Evolutionary conservation across 768 basidiomycete genomes (phyloP), one percentile per base, ranked within the genome.

Genomic region (Tylopilus rubrobrunneus): DNA sequence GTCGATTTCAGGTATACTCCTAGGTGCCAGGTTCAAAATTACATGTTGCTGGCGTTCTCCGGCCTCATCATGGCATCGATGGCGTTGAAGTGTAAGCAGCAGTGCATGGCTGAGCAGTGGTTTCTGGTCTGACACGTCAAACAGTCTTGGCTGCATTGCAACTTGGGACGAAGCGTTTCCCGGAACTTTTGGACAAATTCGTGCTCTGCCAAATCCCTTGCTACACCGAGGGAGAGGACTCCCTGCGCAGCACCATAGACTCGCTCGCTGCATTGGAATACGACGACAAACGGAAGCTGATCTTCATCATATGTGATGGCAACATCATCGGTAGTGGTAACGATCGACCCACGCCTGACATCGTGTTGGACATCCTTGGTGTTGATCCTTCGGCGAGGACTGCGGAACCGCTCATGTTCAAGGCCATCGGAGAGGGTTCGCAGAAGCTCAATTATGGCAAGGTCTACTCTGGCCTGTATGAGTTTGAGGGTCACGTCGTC

Each of bases 241-340:
- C 83, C 1, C 71, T 86, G 27, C 82, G 85, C 34, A 73, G 75
- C 33, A 86, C 84, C n/a, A 81, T 86, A 56, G 85, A 86, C 65
- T 86, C 84, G 4, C 73, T 86, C 34, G 81, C 84, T 8, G 76
- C 75, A 28, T 71, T 86, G 56, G 78, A 81, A 61, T 86, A 86
- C 52, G 85, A 86, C 56, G 84, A 86, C 67, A 86, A 86, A 66
- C 77, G 85, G 56, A 86, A 86, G 70, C 61, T 86, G 21, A 73
- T 86, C 51, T 78, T 86, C 66, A 60, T 86, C 56, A 80, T 86
- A 48, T 86, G 84, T 59, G 84, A 86, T 62, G 84, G 84, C 3
- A 86, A 86, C 60, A 85, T 86, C 68, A 84, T 85, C 47, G 84
- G 84, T 45, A 79, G 77, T 56, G 85, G 85, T 17, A 86, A 86